Evolutionary conservation across 495 filamentous ascomycete genomes (phyloP), one percentile per base, ranked within the genome.

Genomic region (Tuber melanosporum): DNA sequence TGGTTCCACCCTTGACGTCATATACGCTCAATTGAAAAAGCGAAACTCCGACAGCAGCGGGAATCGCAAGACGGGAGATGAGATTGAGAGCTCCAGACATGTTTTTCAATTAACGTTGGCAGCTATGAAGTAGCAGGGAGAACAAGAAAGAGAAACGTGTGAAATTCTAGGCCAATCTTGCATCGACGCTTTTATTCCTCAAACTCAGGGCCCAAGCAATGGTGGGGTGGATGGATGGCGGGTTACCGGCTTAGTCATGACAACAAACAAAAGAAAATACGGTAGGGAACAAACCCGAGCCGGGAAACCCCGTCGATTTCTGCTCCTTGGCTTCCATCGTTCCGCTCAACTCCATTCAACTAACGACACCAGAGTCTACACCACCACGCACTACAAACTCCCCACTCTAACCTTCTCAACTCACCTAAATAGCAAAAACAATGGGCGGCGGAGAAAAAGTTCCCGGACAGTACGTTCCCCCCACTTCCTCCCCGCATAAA

Each of bases 1-100:
- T 90, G 66, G 91, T 91, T 77, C 95, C 95, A 81, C 95, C 95
- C 85, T 92, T 93, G 85, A 98, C 95, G 85, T 99, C 95, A 90
- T 98, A 99, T 78, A 99, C 88, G 77, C 93, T 92, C 78, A 91
- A 88, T 82, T 93, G 89, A 77, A 89, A 83, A 70, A 95, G 78
- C 70, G 88, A 84, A 73, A 87, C 85, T 81, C 87, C 92, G 76
- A 92, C 81, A 72, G 91, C 88, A 69, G 88, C 86, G 20, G 95
- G 95, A 52, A 97, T 83, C 69, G 91, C 94, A 74, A 87, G 88
- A 79, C 89, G 89, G 86, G 91, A 94, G 80, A 95, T 78, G 69
- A 88, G 85, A 72, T 85, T 85, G 62, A 95, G 90, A 72, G 85
- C 85, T 76, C 78, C 73, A 71, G 78, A 80, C 78, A 80, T 80